phyloP scores from a whole-genome alignment of 139 green algal species.

The Chlorella sorokiniana region DNA sequence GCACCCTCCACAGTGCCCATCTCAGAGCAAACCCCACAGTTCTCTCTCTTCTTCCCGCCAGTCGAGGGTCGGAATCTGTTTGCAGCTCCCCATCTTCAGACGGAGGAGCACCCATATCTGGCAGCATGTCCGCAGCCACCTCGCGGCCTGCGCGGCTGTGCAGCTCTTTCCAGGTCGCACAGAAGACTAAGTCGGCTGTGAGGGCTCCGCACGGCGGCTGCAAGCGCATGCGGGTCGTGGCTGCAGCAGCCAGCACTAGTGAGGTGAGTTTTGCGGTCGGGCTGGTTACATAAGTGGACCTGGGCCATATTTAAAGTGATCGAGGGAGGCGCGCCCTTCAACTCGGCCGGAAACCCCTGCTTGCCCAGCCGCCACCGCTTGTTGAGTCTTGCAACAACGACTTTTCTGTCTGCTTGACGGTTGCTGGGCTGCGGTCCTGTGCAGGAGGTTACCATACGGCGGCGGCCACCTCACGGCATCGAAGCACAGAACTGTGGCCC shows the following conservation, averaged over 20 bases:
- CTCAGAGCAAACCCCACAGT: too few species aligned
- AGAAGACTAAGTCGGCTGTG: not conserved
- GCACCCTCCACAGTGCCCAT: too few species aligned
- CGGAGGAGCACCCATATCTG: not conserved
- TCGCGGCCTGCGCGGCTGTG: not conserved
- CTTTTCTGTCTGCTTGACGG: not conserved
- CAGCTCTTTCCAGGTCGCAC: not conserved
- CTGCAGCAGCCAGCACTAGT: slow-evolving; percentile 7
- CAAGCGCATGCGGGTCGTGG: slow-evolving; percentile 4
- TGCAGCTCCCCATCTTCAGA: too few species aligned
- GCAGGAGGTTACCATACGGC: slow-evolving; percentile 69
- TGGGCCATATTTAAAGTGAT: not conserved
- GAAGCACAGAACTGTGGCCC: slow-evolving; percentile 71
- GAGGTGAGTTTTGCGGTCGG: not conserved
- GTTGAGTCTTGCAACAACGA: not conserved
- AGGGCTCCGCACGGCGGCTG: not conserved
- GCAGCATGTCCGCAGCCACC: not conserved
- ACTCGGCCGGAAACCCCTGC: too few species aligned
- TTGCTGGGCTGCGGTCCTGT: too few species aligned
- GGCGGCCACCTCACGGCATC: slow-evolving; percentile 71
- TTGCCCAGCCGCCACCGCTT: too few species aligned
- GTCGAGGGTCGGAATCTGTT: too few species aligned
- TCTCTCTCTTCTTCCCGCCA: too few species aligned
- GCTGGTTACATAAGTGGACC: not conserved
- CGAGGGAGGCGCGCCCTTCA: too few species aligned